Evolutionary conservation across 2,329 filamentous ascomycete species (phyloP).

Genomic region (Colletotrichum sp.): DNA sequence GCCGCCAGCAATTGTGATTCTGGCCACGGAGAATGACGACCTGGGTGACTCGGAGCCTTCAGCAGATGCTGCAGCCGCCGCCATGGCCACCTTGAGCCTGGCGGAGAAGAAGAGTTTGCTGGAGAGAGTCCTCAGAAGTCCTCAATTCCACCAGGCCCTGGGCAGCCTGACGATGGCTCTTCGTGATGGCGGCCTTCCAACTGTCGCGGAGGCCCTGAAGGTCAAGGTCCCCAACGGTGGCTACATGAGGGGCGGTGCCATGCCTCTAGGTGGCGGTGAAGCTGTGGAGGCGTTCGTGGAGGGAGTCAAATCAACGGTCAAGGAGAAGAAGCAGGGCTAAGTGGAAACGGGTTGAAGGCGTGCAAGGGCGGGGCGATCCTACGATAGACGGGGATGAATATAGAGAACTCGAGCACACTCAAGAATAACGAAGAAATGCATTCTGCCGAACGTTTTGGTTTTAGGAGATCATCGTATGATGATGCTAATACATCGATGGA

Average conservation of each 20-base stretch:
- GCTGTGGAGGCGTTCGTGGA: constrained; percentile 92
- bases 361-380: neutral
- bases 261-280: constrained; percentile 87
- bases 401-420: neutral
- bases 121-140: constrained; percentile 82
- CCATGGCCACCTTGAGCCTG: constrained; percentile 74
- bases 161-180: constrained; percentile 86
- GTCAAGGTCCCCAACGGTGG: constrained; percentile 87
- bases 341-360: neutral
- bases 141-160: constrained; percentile 89
- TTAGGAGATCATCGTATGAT: neutral
- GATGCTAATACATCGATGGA: neutral
- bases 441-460: neutral
- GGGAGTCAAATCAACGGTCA: constrained; percentile 81
- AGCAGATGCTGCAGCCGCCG: constrained; percentile 71
- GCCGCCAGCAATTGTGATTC: constrained; percentile 77
- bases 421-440: neutral
- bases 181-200: constrained; percentile 88
- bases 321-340: constrained; percentile 52
- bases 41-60: constrained; percentile 68
- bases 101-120: constrained; percentile 83
- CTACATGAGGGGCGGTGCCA: constrained; percentile 75
- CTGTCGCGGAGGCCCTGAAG: constrained; percentile 83
- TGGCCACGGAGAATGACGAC: constrained; percentile 70
- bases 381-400: neutral